A percentile compares a stretch with the other conserved stretches of the same genome.
phyloP scores from a whole-genome alignment of 2,329 filamentous ascomycete species.

The Aspergillus sp. region DNA sequence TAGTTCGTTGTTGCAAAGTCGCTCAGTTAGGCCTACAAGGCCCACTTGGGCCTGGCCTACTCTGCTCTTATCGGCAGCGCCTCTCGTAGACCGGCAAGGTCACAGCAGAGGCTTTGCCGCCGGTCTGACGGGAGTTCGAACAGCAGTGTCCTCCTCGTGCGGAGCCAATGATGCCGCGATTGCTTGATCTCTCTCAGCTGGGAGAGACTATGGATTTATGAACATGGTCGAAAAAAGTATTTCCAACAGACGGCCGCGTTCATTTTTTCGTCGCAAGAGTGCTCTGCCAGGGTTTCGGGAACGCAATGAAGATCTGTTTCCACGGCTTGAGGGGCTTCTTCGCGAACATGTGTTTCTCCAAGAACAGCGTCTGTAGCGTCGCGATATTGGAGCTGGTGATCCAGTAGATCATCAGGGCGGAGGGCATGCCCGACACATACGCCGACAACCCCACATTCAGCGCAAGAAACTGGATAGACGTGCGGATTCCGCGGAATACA shows the following conservation, averaged over 20 bases:
- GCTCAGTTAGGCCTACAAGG: too few species aligned
- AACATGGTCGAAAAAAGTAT: not conserved
- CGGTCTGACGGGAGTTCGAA: too few species aligned
- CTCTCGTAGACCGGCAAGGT: too few species aligned
- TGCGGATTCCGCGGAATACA: slow-evolving; percentile 25
- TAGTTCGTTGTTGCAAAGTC: too few species aligned
- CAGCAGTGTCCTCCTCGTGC: too few species aligned
- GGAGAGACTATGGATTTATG: too few species aligned
- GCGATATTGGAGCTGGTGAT: slow-evolving; percentile 44
- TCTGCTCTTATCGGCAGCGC: too few species aligned
- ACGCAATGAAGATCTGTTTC: slow-evolving; percentile 31
- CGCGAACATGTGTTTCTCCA: slow-evolving; percentile 41
- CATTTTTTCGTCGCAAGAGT: not conserved
- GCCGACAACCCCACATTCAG: slow-evolving; percentile 35
- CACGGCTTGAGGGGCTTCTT: slow-evolving; percentile 29
- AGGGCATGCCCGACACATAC: slow-evolving; percentile 37
- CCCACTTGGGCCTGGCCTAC: too few species aligned
- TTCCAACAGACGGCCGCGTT: not conserved
- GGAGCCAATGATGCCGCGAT: too few species aligned
- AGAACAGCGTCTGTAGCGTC: slow-evolving; percentile 36
- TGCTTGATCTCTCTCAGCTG: too few species aligned
- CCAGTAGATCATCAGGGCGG: slow-evolving; percentile 51
- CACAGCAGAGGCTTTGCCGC: too few species aligned
- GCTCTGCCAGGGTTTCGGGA: slow-evolving; percentile 2
- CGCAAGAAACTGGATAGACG: slow-evolving; percentile 36